Evolutionary conservation across 495 filamentous ascomycete genomes (phyloP).

Genomic region (Chaetomium cochliodes): DNA sequence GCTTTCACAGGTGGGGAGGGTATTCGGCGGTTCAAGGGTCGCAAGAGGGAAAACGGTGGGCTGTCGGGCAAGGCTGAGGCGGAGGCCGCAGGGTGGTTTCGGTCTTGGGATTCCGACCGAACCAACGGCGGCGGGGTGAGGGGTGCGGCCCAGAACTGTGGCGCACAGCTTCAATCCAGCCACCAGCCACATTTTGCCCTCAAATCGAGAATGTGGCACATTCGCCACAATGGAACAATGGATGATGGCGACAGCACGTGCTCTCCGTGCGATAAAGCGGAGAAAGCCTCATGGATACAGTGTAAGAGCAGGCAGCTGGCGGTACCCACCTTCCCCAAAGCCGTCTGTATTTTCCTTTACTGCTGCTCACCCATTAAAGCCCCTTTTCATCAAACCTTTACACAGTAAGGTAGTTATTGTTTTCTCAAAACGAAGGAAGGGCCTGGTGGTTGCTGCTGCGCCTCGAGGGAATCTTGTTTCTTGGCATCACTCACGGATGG

Average conservation of each 20-base stretch:
- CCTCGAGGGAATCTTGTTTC: neutral
- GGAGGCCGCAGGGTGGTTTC: neutral
- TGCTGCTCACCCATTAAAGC: neutral
- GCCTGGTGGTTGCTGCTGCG: slow-evolving; percentile 4
- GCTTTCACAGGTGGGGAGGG: neutral
- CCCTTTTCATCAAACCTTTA: neutral
- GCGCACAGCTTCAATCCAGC: neutral
- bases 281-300: too few species aligned
- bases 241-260: too few species aligned
- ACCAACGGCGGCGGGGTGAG: slow-evolving; percentile 4
- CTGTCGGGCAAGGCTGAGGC: slow-evolving; percentile 20
- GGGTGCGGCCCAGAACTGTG: neutral
- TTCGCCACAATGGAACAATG: too few species aligned
- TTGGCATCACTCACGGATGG: neutral
- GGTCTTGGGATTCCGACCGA: slow-evolving; percentile 1
- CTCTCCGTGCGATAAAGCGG: too few species aligned
- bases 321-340: too few species aligned
- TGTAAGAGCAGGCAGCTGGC: too few species aligned
- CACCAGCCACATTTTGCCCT: neutral
- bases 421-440: neutral
- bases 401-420: neutral
- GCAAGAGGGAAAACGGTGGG: neutral
- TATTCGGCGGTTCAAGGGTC: neutral
- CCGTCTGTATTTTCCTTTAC: neutral
- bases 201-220: neutral